Base-by-base conservation (phyloP, 805 yeast genomes). In the Tetrapisispora namnaoensis region DNA sequence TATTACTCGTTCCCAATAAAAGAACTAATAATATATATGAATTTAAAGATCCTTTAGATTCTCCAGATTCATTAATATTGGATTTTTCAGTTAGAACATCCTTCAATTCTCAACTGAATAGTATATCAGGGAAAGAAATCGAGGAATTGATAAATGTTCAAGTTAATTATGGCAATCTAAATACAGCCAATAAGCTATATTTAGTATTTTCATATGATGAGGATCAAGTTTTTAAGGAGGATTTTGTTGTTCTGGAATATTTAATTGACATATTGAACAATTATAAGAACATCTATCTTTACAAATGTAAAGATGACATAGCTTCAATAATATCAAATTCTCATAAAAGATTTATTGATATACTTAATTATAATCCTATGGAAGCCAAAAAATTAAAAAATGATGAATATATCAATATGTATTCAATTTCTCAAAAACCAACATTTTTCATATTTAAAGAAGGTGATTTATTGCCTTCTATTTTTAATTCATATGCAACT, bases 381-480 rank as follows among this genome's bases (percentile, higher is more conserved):
- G 71, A 67, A 39, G 56, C 70, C 1, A 35, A 34, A 24, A 45
- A 45, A 16, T 9, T 10, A 2, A 22, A 20, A 17, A 70, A 78
- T 59, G 70, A 72, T 46, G 74, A 73, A 18, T 61, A 75, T 68
- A 71, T 70, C 52, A 62, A 71, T 17, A 70, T 83, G 22, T 75
- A 78, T 27, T 70, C 82, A 1, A 61, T 80, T 24, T 72, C 88
- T 0, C 71, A 82, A 8, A 70, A 70, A 35, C 95, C 95, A 2
- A 79, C 86, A 16, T 56, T 85, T 18, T 65, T 80, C 30, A 68
- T 82, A 21, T 76, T 82, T 61, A 82, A 77, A 55, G 83, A 83
- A 47, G 75, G 76, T 47, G 68, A 79, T 14, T 59, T 77, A 48
- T 58, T 75, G 32, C 74, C 86, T 0, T 66, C 69, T 4, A 73